Evolutionary conservation across 768 basidiomycete genomes (phyloP), one percentile per base, ranked within the genome.

Genomic region (Crassisporium funariophilum): DNA sequence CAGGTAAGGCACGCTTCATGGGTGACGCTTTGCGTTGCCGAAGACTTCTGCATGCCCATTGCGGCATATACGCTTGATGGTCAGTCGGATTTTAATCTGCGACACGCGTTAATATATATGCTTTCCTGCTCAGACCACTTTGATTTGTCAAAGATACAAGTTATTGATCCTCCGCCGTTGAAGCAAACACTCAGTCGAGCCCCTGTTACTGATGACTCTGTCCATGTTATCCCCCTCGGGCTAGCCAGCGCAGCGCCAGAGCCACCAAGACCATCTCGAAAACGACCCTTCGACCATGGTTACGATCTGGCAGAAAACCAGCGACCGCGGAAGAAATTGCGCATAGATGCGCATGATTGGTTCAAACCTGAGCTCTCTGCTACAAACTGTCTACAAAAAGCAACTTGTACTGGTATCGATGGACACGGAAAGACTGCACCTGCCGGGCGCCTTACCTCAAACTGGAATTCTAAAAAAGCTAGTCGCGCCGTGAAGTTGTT

Each of bases 1-100:
- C 40, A 71, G 72, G 70, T 72, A 33, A 67, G 71, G 19, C 68
- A 74, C 47, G 65, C 66, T 4, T 47, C 47, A 8, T 74, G 72
- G 72, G 64, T 74, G 11, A 46, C 58, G n/a, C 49, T 58, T 42
- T 74, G 69, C 39, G 54, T 66, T 11, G 22, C 47, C 22, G 63
- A 68, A 41, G 48, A 64, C 11, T 71, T 72, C 38, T 31, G 59
- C 4, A 67, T 74, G 64, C 72, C 72, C 8, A 59, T 71, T 22
- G 68, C 62, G 2, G 46, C 61, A 4, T 74, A 67, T 46, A 70
- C 66, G 1, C 59, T 74, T 11, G 72, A 73, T 35, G 64, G 71
- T 71, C 27, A 55, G 42, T 16, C 13, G 8, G 27, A 23, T 35
- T 35, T 9, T 9, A n/a, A 15, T 21, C n/a, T 4, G 12, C 37